A percentile compares a stretch with the other conserved stretches of the same genome.
Evolutionary conservation across 2,329 filamentous ascomycete genomes (phyloP).

Genomic region (Didymella pomorum): DNA sequence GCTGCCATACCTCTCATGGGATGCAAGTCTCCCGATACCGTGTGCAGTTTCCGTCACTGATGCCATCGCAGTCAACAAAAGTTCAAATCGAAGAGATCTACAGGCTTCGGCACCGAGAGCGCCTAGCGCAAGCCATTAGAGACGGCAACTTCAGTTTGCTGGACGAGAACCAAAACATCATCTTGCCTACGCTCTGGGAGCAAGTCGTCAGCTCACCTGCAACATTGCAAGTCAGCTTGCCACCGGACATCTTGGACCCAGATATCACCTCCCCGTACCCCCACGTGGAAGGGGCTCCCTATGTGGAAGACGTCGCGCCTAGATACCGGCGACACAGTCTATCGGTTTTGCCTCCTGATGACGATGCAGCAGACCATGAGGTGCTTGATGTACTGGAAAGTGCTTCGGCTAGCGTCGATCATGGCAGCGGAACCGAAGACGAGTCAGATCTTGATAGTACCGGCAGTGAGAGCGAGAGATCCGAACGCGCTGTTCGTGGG

Average conservation of each 20-base stretch:
- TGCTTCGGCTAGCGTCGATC: neutral
- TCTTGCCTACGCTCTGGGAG: conserved; percentile 35
- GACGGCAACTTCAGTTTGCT: conserved; percentile 27
- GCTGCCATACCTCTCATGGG: conserved; percentile 11
- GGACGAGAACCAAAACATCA: conserved; percentile 19
- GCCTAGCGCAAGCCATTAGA: conserved; percentile 15
- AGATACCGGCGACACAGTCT: neutral
- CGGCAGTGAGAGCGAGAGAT: conserved; percentile 10
- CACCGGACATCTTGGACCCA: neutral
- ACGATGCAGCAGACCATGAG: neutral
- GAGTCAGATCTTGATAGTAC: conserved; percentile 1
- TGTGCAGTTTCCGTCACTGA: neutral
- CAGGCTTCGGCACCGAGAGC: neutral
- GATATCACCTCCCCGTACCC: neutral
- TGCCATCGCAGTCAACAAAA: neutral
- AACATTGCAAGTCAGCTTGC: conserved; percentile 18
- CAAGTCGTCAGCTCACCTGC: conserved; percentile 19
- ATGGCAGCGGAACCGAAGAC: neutral
- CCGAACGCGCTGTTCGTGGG: neutral
- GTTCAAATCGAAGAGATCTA: conserved; percentile 10
- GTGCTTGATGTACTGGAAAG: neutral
- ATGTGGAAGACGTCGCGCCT: neutral
- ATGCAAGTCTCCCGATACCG: neutral
- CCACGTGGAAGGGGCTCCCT: neutral
- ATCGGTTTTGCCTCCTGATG: neutral